Base-by-base conservation (phyloP, 805 yeast genomes). In the Yarrowia sp. region DNA sequence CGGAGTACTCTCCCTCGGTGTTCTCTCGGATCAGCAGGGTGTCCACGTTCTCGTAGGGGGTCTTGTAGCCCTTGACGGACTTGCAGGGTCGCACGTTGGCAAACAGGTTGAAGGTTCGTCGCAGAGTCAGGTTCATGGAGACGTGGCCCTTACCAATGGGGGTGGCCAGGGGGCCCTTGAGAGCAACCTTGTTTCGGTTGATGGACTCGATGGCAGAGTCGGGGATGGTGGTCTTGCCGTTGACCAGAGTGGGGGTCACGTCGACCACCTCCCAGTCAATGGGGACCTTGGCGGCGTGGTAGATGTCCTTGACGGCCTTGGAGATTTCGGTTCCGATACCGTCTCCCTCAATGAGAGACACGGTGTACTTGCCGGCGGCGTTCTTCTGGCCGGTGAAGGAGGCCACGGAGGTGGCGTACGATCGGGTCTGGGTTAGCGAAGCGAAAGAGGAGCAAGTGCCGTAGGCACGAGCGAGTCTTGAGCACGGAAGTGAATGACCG, bases 71-170 rank as follows among this genome's bases (percentile, higher is more conserved):
- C 71, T 86, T 90, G 73, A 95, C 86, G 70, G 96, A 90, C 82
- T 90, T 90, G 80, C 98, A 95, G 68, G 98, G 98, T 83, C 98
- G 90, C 68, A 95, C 96, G 80, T 94, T 94, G 77, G 99, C 99
- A 74, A 92, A 95, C 74, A 95, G 84, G 81, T 90, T 88, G 84
- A 95, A 95, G 66, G 98, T 91, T 83, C 97, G 91, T 85, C 99
- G 92, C 80, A 95, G 85, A 43, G 99, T 94, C 84, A 95, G 85
- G 86, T 95, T 95, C 86, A 95, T 87, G 55, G 98, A 93, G 77
- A 92, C 92, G 84, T 95, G 98, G 78, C 99, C 99, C 83, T 94
- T 94, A 75, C 98, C 99, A 71, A 94, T 93, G 68, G 99, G 99
- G 47, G 99, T 95, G 68, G 98, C 98, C 76, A 95, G 84, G 38